These are phyloP conservation scores for Mycosarcoma maydis DNA, from an alignment of 1,284 basidiomycete genomes.

Conservation along the genomic window DNA sequence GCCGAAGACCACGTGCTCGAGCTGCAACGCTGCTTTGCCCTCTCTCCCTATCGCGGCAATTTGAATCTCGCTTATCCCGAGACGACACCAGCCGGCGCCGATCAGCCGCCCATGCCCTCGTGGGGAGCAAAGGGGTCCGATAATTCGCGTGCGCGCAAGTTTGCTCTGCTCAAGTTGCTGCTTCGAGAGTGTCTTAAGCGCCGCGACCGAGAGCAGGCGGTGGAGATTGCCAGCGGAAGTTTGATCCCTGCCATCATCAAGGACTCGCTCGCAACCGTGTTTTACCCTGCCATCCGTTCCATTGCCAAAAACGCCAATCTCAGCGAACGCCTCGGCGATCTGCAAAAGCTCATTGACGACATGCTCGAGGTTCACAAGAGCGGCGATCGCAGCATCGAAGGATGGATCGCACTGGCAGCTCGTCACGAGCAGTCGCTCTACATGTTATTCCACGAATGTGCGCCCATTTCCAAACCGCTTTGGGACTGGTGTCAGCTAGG, in stretches of 20 bases:
- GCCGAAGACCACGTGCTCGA: conserved; percentile 53
- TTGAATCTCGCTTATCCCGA: conserved; percentile 58
- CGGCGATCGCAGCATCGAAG: conserved; percentile 48
- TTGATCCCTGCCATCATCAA: conserved; percentile 61
- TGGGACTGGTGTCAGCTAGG: conserved; percentile 61
- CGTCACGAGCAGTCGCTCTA: conserved; percentile 64
- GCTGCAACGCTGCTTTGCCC: conserved; percentile 58
- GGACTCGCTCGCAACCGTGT: conserved; percentile 59
- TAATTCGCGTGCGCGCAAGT: conserved; percentile 57
- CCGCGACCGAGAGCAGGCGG: conserved; percentile 61
- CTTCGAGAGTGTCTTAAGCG: conserved; percentile 59
- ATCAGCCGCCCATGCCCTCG: conserved; percentile 33
- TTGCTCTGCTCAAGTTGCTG: conserved; percentile 61
- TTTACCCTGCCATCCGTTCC: conserved; percentile 55
- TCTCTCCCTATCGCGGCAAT: conserved; percentile 58
- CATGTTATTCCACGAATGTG: conserved; percentile 62
- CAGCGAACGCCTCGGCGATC: conserved; percentile 57
- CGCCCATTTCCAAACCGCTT: conserved; percentile 55
- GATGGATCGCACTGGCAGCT: conserved; percentile 62
- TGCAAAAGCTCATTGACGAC: conserved; percentile 63
- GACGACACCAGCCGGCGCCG: conserved; percentile 47
- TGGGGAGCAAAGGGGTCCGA: conserved; percentile 53
- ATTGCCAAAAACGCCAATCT: conserved; percentile 55
- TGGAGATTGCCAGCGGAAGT: conserved; percentile 56
- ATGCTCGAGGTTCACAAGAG: conserved; percentile 55